Conservation (phyloP, 345 rosid genomes). For the Schrenkiella parvula region DNA sequence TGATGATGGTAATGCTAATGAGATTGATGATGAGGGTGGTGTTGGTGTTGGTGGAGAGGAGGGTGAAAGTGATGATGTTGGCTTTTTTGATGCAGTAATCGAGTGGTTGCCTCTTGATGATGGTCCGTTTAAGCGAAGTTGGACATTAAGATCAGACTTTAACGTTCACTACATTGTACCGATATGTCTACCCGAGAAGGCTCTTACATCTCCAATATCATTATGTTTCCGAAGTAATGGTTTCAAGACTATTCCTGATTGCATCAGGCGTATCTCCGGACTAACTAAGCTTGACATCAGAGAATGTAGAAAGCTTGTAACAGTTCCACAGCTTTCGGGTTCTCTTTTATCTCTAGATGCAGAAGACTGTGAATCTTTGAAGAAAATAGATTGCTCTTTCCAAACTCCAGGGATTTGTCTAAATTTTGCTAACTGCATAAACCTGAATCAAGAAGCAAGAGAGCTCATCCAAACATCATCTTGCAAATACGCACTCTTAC, state of each 20-base stretch:
- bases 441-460: background rate
- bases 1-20: background rate
- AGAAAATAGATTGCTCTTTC: background rate
- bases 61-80: background rate
- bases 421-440: background rate
- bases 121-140: no score
- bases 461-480: background rate
- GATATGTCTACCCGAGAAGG: background rate
- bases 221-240: background rate
- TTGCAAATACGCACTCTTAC: background rate
- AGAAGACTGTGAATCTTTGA: background rate
- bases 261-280: background rate
- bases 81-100: background rate
- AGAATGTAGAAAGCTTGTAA: background rate
- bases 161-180: background rate
- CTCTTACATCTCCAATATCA: background rate
- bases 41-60: background rate
- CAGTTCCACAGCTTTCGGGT: background rate
- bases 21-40: no score
- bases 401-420: background rate
- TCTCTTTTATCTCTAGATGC: background rate
- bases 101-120: background rate
- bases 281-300: background rate
- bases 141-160: background rate
- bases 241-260: background rate